Base-by-base conservation (phyloP, 169 alveolate species). In the Eimeria acervulina region DNA sequence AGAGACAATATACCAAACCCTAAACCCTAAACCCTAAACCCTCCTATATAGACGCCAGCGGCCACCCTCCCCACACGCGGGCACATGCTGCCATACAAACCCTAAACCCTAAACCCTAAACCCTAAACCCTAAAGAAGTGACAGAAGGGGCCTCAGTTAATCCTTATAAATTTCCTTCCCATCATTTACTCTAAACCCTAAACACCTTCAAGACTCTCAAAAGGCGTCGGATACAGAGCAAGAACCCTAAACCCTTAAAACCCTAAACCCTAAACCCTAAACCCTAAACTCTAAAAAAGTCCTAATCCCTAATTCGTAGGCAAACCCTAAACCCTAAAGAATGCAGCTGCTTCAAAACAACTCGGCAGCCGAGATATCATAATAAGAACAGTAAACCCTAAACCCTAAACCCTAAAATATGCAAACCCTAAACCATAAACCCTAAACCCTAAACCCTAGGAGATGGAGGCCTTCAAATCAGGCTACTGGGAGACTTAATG, bases 191-290 rank as follows among this genome's bases (percentile, higher is more conserved):
- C 78, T 26, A 68, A 68, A 68, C 78, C 83, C 83, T 70, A 70
- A 70, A 33, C 83, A n/a, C n/a, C n/a, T n/a, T 51, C 83, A 4
- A 70, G 12, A 70, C 83, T 51, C 51, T 33, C 3, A 33, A 68
- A 10, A 17, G 66, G 66, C 12, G 55, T 47, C 55, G 5, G 55
- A 5, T 47, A 47, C 55, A 47, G 26, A 55, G 66, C 66, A 55
- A 55, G 26, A 55, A 55, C 66, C 66, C 66, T 55, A 55, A 7
- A 55, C 15, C 66, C 66, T 55, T 8, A 55, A 68, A 68, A 68
- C 78, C 78, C 78, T 68, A 68, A 68, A 68, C 78, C 78, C 78
- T 26, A 68, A 68, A 68, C 78, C 83, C 83, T 70, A 70, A 70
- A 33, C 83, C 83, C 83, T 31, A 70, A 33, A 70, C 83, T 51